These are phyloP conservation scores for Candida maesae DNA, from an alignment of 805 yeast genomes.

Conservation along the genomic window DNA sequence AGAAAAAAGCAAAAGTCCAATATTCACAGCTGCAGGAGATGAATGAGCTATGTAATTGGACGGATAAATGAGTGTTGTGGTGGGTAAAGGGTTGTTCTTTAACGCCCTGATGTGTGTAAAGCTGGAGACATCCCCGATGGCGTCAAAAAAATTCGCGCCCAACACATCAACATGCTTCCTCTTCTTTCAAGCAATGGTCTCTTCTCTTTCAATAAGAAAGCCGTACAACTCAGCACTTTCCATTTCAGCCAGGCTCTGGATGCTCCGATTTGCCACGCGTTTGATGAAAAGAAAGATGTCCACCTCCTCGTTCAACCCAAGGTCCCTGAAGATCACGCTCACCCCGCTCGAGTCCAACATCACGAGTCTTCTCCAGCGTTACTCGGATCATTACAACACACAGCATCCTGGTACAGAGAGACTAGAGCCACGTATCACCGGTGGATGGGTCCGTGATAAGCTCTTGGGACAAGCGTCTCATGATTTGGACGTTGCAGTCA, in stretches of 20 bases:
- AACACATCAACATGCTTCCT: too few species aligned
- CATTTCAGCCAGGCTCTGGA: too few species aligned
- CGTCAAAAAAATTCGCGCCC: slow-evolving; percentile 1
- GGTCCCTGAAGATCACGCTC: slow-evolving; percentile 28
- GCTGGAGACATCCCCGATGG: too few species aligned
- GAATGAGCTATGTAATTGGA: too few species aligned
- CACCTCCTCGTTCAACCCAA: slow-evolving; percentile 6
- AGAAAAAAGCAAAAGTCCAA: not conserved
- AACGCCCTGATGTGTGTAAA: too few species aligned
- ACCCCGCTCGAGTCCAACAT: slow-evolving; percentile 36
- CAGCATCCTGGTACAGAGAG: slow-evolving; percentile 1
- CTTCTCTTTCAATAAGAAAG: too few species aligned
- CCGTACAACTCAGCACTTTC: too few species aligned
- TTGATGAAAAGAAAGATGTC: slow-evolving; percentile 19
- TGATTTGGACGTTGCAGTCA: slow-evolving; percentile 91
- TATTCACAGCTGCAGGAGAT: too few species aligned
- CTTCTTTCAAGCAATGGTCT: too few species aligned
- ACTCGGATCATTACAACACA: slow-evolving; percentile 5
- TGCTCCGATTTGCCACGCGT: not conserved
- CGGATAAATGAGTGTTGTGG: too few species aligned
- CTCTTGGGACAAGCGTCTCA: slow-evolving; percentile 73
- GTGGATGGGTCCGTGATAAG: slow-evolving; percentile 99
- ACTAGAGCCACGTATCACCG: slow-evolving; percentile 77
- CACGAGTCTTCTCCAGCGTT: not conserved
- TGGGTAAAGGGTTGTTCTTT: too few species aligned